Conservation (phyloP, 2,329 filamentous ascomycete genomes). For the Ilyonectria destructans region DNA sequence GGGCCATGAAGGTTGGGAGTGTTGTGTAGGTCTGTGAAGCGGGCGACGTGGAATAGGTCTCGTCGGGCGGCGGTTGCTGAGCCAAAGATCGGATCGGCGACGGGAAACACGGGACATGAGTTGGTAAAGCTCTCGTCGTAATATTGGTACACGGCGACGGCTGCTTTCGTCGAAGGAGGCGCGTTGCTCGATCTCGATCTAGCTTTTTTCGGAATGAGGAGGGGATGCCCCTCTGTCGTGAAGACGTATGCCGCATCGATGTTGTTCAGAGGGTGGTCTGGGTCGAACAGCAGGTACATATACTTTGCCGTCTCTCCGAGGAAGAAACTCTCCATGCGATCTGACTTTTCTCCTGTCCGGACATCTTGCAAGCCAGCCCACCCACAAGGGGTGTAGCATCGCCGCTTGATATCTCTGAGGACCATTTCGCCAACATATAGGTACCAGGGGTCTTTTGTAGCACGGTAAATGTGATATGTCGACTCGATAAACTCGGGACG, state of each 20-base stretch:
- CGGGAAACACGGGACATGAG: constrained; percentile 77
- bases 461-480: constrained; percentile 95
- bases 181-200: constrained; percentile 29
- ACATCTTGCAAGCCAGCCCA: constrained; percentile 94
- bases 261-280: constrained; percentile 88
- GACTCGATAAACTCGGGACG: constrained; percentile 98
- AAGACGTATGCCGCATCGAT: constrained; percentile 93
- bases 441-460: constrained; percentile 96
- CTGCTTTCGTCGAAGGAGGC: constrained; percentile 28
- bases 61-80: constrained; percentile 85
- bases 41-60: constrained; percentile 92
- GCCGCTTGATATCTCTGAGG: constrained; percentile 86
- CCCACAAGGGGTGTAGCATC: constrained; percentile 92
- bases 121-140: constrained; percentile 66
- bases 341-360: constrained; percentile 85
- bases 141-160: constrained; percentile 53
- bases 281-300: constrained; percentile 91
- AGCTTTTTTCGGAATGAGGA: constrained; percentile 79
- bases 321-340: constrained; percentile 99
- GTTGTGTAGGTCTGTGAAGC: constrained; percentile 85
- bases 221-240: constrained; percentile 94
- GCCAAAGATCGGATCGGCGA: constrained; percentile 76
- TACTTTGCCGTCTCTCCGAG: constrained; percentile 97
- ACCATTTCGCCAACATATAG: constrained; percentile 97
- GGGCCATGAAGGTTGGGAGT: constrained; percentile 77